Base-by-base conservation (phyloP, 306 rosid genomes). In the Fragaria nilgerrensis region DNA sequence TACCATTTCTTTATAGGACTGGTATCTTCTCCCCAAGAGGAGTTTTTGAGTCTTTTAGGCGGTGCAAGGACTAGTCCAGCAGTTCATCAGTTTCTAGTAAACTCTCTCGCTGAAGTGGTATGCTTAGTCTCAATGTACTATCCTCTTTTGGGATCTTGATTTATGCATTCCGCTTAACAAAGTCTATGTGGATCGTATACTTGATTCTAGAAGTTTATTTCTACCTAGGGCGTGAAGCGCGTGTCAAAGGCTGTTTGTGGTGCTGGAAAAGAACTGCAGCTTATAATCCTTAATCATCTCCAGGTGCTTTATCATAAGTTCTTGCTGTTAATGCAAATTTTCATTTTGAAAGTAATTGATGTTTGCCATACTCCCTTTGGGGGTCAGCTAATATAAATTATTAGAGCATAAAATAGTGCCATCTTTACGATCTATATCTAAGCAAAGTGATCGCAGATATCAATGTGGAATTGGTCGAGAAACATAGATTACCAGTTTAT, bases 61-160 rank as follows among this genome's bases (percentile, higher is more conserved):
- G 97, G 98, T 88, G 97, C 98, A 77, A 85, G 98, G 85, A 92
- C 96, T 75, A 90, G 97, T 87, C 96, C 97, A 80, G 87, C 97
- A 14, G 74, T 94, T 86, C 98, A 92, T 83, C 96, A 94, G 72
- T 94, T 92, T 88, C 94, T 94, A 45, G 96, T 94, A 50, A 92
- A 83, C 87, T 84, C 97, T 86, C 97, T 94, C 63, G 89, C 95
- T 52, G 98, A 94, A 94, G 89, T 70, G 96, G 98, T 94, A 90
- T 71, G 41, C 80, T 48, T 41, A 43, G 16, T 74, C 80, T 48
- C 64, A 58, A 58, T 72, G 23, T 88, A 52, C 75, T 55, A 79
- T 77, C 71, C n/a, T 61, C 71, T 73, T 72, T 81, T 78, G 50
- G 56, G 43, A 61, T 52, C 23, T 11, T 41, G 3, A 71, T 58